Conservation (phyloP, 139 green algal species). For the Closterium sp. region DNA sequence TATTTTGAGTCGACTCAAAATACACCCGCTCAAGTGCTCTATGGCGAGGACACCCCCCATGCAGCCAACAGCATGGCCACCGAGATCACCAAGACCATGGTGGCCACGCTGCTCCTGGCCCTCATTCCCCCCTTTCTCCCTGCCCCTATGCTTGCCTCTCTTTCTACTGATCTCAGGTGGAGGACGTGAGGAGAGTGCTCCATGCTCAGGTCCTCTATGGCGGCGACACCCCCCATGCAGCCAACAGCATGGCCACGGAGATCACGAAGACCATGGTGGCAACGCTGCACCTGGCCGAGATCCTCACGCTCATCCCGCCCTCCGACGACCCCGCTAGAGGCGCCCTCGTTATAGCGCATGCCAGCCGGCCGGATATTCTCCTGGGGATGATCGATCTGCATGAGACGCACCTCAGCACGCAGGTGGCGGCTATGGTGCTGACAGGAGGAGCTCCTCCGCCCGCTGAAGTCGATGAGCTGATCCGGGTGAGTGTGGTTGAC, state of each 20-base stretch:
- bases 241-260: constrained; percentile 32
- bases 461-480: constrained; percentile 26
- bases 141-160: not conserved
- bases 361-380: constrained; percentile 64
- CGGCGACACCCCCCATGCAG: constrained; percentile 48
- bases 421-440: constrained; percentile 49
- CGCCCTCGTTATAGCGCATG: constrained; percentile 57
- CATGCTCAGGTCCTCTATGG: constrained; percentile 61
- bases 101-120: constrained; percentile 57
- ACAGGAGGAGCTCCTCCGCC: not conserved
- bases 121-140: constrained; percentile 24
- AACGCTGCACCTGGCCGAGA: constrained; percentile 58
- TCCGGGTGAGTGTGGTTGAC: constrained; percentile 29
- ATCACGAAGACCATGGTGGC: constrained; percentile 43
- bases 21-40: constrained; percentile 60
- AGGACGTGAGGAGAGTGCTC: constrained; percentile 67
- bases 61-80: constrained; percentile 29
- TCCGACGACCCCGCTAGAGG: constrained; percentile 33
- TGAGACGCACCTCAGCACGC: constrained; percentile 65
- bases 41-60: constrained; percentile 55
- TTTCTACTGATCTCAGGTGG: constrained; percentile 52
- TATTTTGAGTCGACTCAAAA: too few relatives aligned
- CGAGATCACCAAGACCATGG: constrained; percentile 39
- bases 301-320: constrained; percentile 54
- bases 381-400: constrained; percentile 61